Evolutionary conservation across 768 basidiomycete species (phyloP).

Genomic region (Steccherinum ochraceum): DNA sequence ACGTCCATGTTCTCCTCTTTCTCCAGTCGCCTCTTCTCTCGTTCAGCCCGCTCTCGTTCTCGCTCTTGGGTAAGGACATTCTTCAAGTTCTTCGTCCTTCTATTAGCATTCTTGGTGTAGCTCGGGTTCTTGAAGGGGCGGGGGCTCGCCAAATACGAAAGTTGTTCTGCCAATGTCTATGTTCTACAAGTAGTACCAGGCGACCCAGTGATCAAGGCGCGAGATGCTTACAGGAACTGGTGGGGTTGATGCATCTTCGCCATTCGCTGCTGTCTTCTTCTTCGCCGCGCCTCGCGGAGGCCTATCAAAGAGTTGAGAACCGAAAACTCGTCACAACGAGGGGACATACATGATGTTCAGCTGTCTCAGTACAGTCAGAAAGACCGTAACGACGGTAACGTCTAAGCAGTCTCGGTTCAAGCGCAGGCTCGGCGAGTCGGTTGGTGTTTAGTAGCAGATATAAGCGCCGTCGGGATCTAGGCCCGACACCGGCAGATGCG

Average conservation of each 20-base stretch:
- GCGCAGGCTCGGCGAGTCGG: no score
- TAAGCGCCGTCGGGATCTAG: no score
- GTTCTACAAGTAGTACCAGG: background rate
- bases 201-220: background rate
- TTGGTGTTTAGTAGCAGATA: no score
- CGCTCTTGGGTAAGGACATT: constrained; percentile 72
- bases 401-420: no score
- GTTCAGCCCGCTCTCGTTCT: constrained; percentile 64
- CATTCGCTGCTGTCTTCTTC: constrained; percentile 16
- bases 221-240: constrained; percentile 20
- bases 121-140: constrained; percentile 74
- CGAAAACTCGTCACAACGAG: no score
- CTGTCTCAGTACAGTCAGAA: no score
- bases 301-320: no score
- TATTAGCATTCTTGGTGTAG: constrained; percentile 63
- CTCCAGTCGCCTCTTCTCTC: constrained; percentile 50
- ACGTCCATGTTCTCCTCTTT: constrained; percentile 55
- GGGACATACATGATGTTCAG: no score
- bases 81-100: constrained; percentile 77
- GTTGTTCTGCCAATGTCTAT: constrained; percentile 66
- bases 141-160: constrained; percentile 64
- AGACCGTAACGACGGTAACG: no score
- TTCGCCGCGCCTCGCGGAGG: constrained; percentile 28
- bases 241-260: constrained; percentile 26
- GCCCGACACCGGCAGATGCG: no score